Evolutionary conservation across 1,284 basidiomycete genomes (phyloP), one percentile per base, ranked within the genome.

Genomic region (Tylopilus sp.): DNA sequence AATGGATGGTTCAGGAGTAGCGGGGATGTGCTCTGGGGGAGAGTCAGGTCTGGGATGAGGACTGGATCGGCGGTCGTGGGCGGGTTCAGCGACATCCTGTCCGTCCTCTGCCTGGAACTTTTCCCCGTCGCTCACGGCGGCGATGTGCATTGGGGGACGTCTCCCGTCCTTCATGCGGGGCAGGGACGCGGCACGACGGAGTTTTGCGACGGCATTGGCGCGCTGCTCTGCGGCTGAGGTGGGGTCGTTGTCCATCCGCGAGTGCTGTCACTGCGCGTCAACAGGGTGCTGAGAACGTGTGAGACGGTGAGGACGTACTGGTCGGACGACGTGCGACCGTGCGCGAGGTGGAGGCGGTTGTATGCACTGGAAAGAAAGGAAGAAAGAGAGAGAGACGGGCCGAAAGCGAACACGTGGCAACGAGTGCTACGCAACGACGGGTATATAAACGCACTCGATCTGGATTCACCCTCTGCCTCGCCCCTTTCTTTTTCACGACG

Each of bases 141-240:
- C 85, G 55, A 79, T 76, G 59, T 87, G 87, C 86, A 90, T 89
- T 39, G 86, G 84, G 1, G 88, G 88, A 41, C 92, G 76, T 43
- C 90, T 73, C 2, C 90, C 91, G 66, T 92, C 86, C 65, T 91
- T 89, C 78, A 89, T 89, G 48, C 92, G 79, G 31, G 92, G 92
- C 25, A 94, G 71, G 18, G 91, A 93, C 41, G 91, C 89, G 33
- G 92, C 91, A 58, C 92, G 82, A 70, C 89, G 92, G 56, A 95
- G 80, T 71, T 85, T 91, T 47, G 89, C 89, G 52, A 94, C 84
- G n/a, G 90, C 88, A 51, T 82, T 81, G 60, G 89, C 88, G 52
- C 92, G 79, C 61, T 86, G 79, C 60, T 85, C 79, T 46, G 84
- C 79, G 74, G 79, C 74, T 48, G 77, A 70, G 39, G 75, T 63